These are phyloP conservation scores for Candida pini DNA, from an alignment of 805 yeast species.

Conservation along the genomic window DNA sequence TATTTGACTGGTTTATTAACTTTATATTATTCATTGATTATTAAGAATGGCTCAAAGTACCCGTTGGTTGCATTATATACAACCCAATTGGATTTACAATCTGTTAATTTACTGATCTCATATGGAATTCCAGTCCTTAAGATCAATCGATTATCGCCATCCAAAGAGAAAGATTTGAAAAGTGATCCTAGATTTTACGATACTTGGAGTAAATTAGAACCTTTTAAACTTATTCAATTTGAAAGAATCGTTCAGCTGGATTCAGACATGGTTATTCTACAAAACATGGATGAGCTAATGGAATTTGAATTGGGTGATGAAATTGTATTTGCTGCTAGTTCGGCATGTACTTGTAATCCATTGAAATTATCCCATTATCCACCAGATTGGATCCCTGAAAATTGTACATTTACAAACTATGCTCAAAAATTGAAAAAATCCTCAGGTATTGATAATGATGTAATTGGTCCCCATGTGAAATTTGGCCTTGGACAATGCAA, in stretches of 20 bases:
- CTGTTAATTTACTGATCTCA: constrained; percentile 33
- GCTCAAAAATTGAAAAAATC: constrained; percentile 10
- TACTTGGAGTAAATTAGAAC: constrained; percentile 58
- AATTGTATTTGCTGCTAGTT: constrained; percentile 48
- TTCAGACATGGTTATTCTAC: constrained; percentile 52
- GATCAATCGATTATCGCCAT: constrained; percentile 40
- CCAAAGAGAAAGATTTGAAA: constrained; percentile 37
- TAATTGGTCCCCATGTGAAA: constrained; percentile 36
- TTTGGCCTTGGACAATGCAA: constrained; percentile 46
- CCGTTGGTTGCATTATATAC: constrained; percentile 52
- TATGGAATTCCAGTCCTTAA: constrained; percentile 37
- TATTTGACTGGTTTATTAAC: constrained; percentile 49
- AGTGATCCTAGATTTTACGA: constrained; percentile 51
- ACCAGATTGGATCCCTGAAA: constrained; percentile 41
- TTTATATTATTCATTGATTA: constrained; percentile 41
- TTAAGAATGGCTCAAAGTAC: constrained; percentile 37
- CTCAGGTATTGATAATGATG: constrained; percentile 6
- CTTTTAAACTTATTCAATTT: constrained; percentile 45
- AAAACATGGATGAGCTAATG: constrained; percentile 58
- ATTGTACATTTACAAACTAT: constrained; percentile 46
- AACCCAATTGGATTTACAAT: constrained; percentile 34
- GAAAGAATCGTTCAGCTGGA: constrained; percentile 53
- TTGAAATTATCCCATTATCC: constrained; percentile 48
- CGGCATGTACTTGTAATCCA: constrained; percentile 63
- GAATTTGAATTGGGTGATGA: constrained; percentile 33